phyloP scores from a whole-genome alignment of 768 basidiomycete genomes.

The Rhizopogon vinicolor region DNA sequence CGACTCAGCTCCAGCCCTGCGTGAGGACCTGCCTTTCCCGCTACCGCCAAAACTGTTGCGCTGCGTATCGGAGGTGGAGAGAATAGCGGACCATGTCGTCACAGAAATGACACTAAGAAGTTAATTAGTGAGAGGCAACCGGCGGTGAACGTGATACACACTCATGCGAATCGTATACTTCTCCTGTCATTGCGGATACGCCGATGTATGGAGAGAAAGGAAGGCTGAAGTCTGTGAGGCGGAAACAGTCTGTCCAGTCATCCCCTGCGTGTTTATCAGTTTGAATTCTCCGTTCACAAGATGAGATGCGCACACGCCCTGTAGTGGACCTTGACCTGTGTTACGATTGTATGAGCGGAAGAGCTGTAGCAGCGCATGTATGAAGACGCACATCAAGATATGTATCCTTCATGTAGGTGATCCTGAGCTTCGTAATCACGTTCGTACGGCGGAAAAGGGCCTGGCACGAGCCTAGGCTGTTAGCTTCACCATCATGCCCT shows the following conservation, averaged over 20 bases:
- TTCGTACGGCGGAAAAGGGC: conserved; percentile 87
- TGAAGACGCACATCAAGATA: conserved; percentile 69
- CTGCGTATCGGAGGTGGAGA: conserved; percentile 44
- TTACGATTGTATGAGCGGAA: not conserved
- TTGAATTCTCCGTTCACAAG: not conserved
- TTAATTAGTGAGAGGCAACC: not conserved
- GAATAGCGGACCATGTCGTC: conserved; percentile 67
- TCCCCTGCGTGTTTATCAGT: conserved; percentile 48
- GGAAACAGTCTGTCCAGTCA: conserved; percentile 93
- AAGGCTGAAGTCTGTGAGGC: conserved; percentile 56
- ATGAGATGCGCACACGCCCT: conserved; percentile 61
- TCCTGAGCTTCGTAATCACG: conserved; percentile 81
- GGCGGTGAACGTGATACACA: conserved; percentile 34
- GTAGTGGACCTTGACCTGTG: conserved; percentile 86
- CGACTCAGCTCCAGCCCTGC: conserved; percentile 23
- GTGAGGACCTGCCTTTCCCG: conserved; percentile 4
- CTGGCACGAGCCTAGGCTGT: conserved; percentile 79
- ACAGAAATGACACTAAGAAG: conserved; percentile 72
- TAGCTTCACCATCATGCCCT: conserved; percentile 77
- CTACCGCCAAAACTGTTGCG: conserved; percentile 35
- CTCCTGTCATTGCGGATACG: conserved; percentile 91
- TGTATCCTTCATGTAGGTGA: conserved; percentile 80
- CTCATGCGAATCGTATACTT: conserved; percentile 91
- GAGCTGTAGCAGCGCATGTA: not conserved
- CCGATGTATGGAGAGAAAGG: conserved; percentile 78